Evolutionary conservation across 352 stramenopile species (phyloP).

Genomic region (Hyaloperonospora arabidopsidis): DNA sequence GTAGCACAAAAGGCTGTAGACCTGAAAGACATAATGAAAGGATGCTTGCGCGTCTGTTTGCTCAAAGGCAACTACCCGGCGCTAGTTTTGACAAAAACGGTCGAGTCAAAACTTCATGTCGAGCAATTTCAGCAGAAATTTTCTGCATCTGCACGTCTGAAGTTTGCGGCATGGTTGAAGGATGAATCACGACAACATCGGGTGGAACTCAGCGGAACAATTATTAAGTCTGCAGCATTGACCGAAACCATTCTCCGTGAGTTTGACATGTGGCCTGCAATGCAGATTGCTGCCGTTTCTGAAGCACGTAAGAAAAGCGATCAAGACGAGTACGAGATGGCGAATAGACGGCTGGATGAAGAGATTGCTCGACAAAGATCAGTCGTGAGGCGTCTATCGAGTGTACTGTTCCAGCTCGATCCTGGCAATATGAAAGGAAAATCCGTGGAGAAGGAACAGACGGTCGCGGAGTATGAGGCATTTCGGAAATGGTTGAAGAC

Average conservation of each 20-base stretch:
- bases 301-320: conserved; percentile 6
- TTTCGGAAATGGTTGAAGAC: conserved; percentile 18
- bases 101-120: conserved; percentile 5
- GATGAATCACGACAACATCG: conserved; percentile 13
- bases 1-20: conserved; percentile 23
- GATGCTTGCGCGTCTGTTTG: conserved; percentile 13
- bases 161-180: conserved; percentile 25
- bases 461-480: conserved; percentile 2
- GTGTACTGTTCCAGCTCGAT: conserved; percentile 9
- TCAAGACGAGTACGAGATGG: conserved; percentile 9
- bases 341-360: conserved; percentile 1
- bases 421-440: neutral
- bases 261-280: conserved; percentile 29
- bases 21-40: conserved; percentile 11
- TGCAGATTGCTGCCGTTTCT: conserved; percentile 14
- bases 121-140: conserved; percentile 8
- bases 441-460: neutral
- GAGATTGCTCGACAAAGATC: conserved; percentile 15
- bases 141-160: neutral
- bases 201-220: conserved; percentile 18
- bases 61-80: conserved; percentile 37
- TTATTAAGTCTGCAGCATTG: conserved; percentile 8
- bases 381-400: conserved; percentile 6
- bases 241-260: conserved; percentile 18
- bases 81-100: conserved; percentile 15